A percentile compares a stretch with the other conserved stretches of the same genome.
These are phyloP conservation scores for Rosa rugosa DNA, from an alignment of 306 rosid genomes.

Conservation along the genomic window DNA sequence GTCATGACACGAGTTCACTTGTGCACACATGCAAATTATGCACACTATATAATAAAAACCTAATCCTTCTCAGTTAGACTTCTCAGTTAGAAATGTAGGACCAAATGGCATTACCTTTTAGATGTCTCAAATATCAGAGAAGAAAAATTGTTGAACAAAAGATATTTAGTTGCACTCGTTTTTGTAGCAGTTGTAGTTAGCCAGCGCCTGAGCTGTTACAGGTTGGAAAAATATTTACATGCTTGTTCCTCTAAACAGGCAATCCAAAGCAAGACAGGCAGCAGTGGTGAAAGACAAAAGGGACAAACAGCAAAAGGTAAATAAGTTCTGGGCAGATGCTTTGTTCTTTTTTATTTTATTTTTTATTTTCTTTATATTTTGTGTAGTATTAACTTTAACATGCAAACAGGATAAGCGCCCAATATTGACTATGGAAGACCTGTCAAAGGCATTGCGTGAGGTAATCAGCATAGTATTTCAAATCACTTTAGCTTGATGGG, in stretches of 20 bases:
- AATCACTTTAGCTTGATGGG: background rate
- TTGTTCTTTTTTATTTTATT: background rate
- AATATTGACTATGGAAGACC: constrained; percentile 78
- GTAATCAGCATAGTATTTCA: constrained; percentile 30
- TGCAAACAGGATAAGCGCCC: constrained; percentile 78
- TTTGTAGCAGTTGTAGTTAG: background rate
- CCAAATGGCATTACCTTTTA: too few species aligned
- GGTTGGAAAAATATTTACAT: constrained; percentile 27
- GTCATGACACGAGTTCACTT: background rate
- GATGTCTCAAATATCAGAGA: background rate
- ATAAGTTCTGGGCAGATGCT: background rate
- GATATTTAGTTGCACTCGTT: background rate
- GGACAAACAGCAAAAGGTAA: constrained; percentile 93
- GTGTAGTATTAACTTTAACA: constrained; percentile 20
- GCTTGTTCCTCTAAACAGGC: constrained; percentile 47
- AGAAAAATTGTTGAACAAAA: background rate
- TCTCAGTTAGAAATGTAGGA: background rate
- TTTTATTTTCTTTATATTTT: background rate
- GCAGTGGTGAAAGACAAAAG: constrained; percentile 86
- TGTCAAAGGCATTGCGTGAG: constrained; percentile 71
- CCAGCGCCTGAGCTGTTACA: constrained; percentile 3
- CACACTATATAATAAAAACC: too few species aligned
- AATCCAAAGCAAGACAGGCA: constrained; percentile 87
- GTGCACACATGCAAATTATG: background rate
- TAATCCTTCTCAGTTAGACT: background rate